phyloP scores from a whole-genome alignment of 2,329 filamentous ascomycete species.

The Penicillium thymicola region DNA sequence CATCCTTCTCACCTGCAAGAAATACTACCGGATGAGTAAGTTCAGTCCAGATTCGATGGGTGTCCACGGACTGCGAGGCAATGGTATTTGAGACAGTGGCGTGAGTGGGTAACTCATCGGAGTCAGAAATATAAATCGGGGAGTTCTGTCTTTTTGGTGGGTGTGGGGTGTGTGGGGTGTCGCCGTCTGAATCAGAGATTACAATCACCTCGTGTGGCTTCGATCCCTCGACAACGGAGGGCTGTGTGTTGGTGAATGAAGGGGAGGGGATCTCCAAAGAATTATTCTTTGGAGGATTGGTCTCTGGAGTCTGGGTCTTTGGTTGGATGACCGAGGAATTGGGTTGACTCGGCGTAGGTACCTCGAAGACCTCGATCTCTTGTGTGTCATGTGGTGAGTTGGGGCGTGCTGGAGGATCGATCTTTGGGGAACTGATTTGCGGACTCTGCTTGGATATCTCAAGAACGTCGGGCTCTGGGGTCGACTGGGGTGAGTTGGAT shows the following conservation, averaged over 20 bases:
- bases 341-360: background rate
- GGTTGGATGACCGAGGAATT: background rate
- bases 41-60: conserved; percentile 33
- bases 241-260: no score
- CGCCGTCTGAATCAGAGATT: background rate
- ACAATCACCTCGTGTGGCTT: background rate
- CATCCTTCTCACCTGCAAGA: conserved; percentile 30
- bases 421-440: background rate
- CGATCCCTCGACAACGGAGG: background rate
- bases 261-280: background rate
- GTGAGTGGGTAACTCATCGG: background rate
- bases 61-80: background rate
- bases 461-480: background rate
- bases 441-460: no score
- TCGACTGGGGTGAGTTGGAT: background rate
- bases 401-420: background rate
- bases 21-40: conserved; percentile 41
- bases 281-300: background rate
- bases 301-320: background rate
- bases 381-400: background rate
- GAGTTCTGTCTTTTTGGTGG: background rate
- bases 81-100: background rate
- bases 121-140: background rate
- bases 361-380: conserved; percentile 5
- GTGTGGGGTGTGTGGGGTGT: background rate